Percentiles rank a stretch among this genome's conserved stretches.
Conservation (phyloP, 2,329 filamentous ascomycete species). For the Sporothrix pallida region DNA sequence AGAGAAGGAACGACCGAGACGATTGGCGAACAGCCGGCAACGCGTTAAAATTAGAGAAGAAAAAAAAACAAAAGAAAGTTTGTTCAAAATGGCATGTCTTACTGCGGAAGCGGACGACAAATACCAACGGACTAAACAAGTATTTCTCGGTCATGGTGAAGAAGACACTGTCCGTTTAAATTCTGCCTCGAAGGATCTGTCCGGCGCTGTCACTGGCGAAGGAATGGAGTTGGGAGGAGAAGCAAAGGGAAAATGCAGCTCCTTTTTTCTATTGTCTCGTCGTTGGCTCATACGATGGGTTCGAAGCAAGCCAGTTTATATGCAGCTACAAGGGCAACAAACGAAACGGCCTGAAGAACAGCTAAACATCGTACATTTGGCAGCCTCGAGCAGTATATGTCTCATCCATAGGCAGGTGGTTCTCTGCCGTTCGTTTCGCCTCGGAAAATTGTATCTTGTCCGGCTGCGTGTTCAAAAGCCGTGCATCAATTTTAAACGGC, state of each 20-base stretch:
- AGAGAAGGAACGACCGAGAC: background rate
- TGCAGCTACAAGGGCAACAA: background rate
- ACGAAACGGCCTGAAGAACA: no score
- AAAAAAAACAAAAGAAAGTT: background rate
- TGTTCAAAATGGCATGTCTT: conserved; percentile 11
- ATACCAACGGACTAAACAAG: background rate
- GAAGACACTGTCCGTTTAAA: background rate
- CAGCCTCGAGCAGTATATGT: background rate
- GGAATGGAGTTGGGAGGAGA: background rate
- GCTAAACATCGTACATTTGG: no score
- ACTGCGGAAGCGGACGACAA: conserved; percentile 9
- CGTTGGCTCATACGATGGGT: background rate
- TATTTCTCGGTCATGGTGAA: background rate
- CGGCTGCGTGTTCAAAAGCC: background rate
- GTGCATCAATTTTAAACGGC: background rate
- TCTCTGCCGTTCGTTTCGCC: background rate
- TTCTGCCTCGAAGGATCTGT: conserved; percentile 2
- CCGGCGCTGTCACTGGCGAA: background rate
- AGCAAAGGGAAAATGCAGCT: conserved; percentile 14
- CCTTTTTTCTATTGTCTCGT: conserved; percentile 13
- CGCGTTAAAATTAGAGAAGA: background rate
- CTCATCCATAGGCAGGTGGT: background rate
- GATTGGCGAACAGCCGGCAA: conserved; percentile 8
- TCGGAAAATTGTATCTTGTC: background rate
- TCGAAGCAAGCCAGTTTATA: no score